Evolutionary conservation across 768 basidiomycete species (phyloP).

Genomic region (Macrolepiota albuminosa): DNA sequence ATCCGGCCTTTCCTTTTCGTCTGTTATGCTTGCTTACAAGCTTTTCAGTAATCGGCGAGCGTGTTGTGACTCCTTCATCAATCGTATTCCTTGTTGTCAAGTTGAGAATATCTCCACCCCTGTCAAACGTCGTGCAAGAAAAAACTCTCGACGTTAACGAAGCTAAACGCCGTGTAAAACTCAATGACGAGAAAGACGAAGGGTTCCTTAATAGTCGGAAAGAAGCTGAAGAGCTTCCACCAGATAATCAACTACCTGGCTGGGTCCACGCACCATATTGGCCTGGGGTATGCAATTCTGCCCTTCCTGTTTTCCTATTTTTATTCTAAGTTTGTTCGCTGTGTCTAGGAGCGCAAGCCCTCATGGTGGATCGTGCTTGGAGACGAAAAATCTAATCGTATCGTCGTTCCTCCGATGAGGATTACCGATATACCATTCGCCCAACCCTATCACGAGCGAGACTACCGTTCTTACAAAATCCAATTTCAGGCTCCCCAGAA

Average conservation of each 20-base stretch:
- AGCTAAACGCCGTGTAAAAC: constrained; percentile 39
- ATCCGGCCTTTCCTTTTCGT: neutral
- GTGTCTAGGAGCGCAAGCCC: constrained; percentile 73
- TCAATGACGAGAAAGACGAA: constrained; percentile 60
- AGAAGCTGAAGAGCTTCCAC: constrained; percentile 55
- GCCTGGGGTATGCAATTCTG: constrained; percentile 65
- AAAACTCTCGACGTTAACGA: constrained; percentile 43
- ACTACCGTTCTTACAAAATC: constrained; percentile 82
- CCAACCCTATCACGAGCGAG: constrained; percentile 38
- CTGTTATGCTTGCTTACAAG: neutral
- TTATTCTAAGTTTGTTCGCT: neutral
- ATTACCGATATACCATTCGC: constrained; percentile 76
- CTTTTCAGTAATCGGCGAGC: constrained; percentile 80
- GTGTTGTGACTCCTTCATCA: constrained; percentile 78
- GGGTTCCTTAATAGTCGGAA: constrained; percentile 61
- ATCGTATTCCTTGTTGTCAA: constrained; percentile 87
- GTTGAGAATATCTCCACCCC: constrained; percentile 64
- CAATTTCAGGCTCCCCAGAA: constrained; percentile 93
- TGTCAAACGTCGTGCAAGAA: constrained; percentile 23
- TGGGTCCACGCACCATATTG: constrained; percentile 91
- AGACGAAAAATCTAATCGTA: constrained; percentile 77
- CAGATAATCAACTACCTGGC: constrained; percentile 37
- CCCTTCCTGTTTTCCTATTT: neutral
- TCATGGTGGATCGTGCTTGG: constrained; percentile 90
- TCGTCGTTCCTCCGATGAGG: constrained; percentile 84